Percentiles rank a stretch among this genome's conserved stretches.
Conservation (phyloP, 2,329 filamentous ascomycete genomes). For the Didymella arachidicola region DNA sequence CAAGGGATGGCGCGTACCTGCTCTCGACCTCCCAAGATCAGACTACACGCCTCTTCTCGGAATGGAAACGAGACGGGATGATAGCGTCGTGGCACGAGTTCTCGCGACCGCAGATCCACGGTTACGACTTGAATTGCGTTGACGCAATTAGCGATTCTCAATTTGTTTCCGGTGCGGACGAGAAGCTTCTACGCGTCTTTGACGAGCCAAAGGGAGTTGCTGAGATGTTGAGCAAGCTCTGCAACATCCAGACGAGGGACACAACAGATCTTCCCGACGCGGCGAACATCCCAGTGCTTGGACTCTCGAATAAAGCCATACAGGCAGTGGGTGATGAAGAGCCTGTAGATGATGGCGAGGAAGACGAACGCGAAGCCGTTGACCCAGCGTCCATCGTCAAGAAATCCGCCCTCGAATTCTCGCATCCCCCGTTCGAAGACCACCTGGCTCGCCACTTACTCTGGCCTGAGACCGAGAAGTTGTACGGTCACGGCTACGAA, state of each 20-base stretch:
- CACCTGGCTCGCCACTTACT: conserved; percentile 87
- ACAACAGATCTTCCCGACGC: conserved; percentile 72
- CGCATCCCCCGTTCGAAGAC: conserved; percentile 86
- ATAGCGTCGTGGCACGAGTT: conserved; percentile 87
- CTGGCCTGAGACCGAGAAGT: conserved; percentile 95
- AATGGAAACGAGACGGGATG: conserved; percentile 67
- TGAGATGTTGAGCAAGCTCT: conserved; percentile 72
- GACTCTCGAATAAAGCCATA: conserved; percentile 94
- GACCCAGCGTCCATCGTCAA: conserved; percentile 65
- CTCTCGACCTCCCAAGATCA: conserved; percentile 91
- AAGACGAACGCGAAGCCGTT: conserved; percentile 62
- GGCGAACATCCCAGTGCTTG: conserved; percentile 92
- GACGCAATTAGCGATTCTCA: conserved; percentile 74
- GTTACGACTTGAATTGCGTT: conserved; percentile 96
- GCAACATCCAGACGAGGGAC: conserved; percentile 60
- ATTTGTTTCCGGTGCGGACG: conserved; percentile 94
- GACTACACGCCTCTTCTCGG: conserved; percentile 85
- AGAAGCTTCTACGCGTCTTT: conserved; percentile 97
- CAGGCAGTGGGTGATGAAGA: conserved; percentile 56
- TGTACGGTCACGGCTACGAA: conserved; percentile 98
- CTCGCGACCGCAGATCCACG: conserved; percentile 93
- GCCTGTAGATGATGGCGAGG: conserved; percentile 48
- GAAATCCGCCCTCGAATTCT: conserved; percentile 69
- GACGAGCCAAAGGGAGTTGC: conserved; percentile 86
- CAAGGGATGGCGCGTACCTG: conserved; percentile 80